Evolutionary conservation across 768 basidiomycete species (phyloP).

Genomic region (Suillus fuscotomentosus): DNA sequence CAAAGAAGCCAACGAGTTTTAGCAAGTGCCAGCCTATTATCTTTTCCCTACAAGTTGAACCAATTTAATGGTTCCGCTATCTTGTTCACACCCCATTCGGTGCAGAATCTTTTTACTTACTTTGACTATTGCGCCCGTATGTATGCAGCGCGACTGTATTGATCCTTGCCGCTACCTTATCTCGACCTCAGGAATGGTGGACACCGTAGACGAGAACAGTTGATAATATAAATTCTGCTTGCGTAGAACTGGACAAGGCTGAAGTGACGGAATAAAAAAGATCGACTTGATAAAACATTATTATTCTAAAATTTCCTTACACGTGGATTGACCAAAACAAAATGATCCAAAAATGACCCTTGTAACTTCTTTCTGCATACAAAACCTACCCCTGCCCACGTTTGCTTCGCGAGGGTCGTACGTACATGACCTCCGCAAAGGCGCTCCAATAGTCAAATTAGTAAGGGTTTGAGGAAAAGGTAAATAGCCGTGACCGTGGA

Average conservation of each 20-base stretch:
- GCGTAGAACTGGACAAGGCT: not conserved
- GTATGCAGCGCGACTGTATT: not conserved
- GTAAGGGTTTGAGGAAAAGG: not conserved
- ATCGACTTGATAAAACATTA: constrained; percentile 1
- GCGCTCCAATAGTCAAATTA: constrained; percentile 1
- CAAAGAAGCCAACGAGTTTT: constrained; percentile 2
- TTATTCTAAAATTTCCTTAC: constrained; percentile 4
- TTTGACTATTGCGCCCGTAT: not conserved
- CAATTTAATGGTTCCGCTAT: constrained; percentile 1
- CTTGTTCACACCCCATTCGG: constrained; percentile 3
- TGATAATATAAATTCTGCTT: not conserved
- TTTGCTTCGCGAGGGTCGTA: not conserved
- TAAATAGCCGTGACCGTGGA: constrained; percentile 5
- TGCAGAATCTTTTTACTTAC: not conserved
- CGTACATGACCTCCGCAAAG: constrained; percentile 5
- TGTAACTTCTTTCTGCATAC: not conserved
- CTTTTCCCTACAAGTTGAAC: not conserved
- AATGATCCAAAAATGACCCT: not conserved
- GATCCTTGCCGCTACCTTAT: not conserved
- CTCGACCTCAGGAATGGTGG: not conserved
- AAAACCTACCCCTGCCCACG: not conserved
- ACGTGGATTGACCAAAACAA: not conserved
- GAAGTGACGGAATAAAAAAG: not conserved
- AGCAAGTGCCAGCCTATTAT: not conserved
- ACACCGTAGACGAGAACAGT: not conserved